These are phyloP conservation scores for Flaveria floridana DNA, from an alignment of 140 eudicot genomes.

Conservation along the genomic window DNA sequence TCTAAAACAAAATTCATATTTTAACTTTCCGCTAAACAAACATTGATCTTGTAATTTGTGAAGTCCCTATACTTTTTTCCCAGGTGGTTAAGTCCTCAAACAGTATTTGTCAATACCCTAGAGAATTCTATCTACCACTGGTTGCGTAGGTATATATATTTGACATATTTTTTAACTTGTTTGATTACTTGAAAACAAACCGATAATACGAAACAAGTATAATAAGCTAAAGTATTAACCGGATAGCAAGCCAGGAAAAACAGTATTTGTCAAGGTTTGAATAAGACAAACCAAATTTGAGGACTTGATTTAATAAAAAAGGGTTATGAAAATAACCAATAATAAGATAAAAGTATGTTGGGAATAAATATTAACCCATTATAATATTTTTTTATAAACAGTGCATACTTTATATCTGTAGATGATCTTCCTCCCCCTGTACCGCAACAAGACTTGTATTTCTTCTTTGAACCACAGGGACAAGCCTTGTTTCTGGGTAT, in stretches of 20 bases:
- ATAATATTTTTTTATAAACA: neutral
- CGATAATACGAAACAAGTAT: neutral
- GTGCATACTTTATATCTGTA: conserved; percentile 58
- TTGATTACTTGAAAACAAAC: neutral
- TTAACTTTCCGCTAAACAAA: neutral
- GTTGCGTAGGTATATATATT: neutral
- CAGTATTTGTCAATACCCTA: too few relatives aligned
- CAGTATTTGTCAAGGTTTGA: neutral
- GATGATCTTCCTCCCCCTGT: conserved; percentile 59
- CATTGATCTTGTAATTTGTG: neutral
- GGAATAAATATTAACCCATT: neutral
- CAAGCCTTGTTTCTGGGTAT: conserved; percentile 78
- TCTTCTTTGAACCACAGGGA: conserved; percentile 94
- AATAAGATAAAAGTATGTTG: neutral
- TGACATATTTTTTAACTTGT: neutral
- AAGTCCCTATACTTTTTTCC: neutral
- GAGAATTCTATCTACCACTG: neutral
- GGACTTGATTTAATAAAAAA: neutral
- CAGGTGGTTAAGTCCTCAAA: neutral
- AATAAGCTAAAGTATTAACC: neutral
- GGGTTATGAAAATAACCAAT: neutral
- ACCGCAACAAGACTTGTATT: conserved; percentile 93
- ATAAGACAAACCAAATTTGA: neutral
- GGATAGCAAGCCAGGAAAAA: neutral
- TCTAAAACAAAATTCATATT: neutral